These are phyloP conservation scores for Fusarium newnesense DNA, from an alignment of 2,329 filamentous ascomycete species.

Conservation along the genomic window DNA sequence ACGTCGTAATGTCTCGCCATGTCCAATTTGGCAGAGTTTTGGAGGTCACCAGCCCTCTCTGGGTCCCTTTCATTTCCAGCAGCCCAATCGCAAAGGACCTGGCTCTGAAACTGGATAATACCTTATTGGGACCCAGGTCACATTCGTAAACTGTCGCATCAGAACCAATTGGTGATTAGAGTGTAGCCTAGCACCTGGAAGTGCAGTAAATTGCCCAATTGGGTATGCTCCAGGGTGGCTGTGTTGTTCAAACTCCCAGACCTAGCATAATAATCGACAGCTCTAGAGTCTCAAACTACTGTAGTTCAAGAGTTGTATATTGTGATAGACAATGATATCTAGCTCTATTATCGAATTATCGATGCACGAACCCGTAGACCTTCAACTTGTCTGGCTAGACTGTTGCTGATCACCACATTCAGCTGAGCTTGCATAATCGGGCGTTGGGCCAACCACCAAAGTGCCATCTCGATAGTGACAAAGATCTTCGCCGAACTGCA, in stretches of 20 bases:
- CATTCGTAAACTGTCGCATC: neutral
- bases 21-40: neutral
- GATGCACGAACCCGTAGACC: conserved; percentile 6
- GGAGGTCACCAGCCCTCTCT: conserved; percentile 5
- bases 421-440: conserved; percentile 23
- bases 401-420: conserved; percentile 21
- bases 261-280: neutral
- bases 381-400: conserved; percentile 2
- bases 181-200: neutral
- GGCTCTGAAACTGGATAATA: conserved; percentile 19
- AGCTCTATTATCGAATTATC: conserved; percentile 2
- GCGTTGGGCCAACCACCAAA: conserved; percentile 6
- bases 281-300: neutral
- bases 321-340: neutral
- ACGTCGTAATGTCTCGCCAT: conserved; percentile 10
- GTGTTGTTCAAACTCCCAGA: neutral
- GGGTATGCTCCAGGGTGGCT: neutral
- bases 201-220: neutral
- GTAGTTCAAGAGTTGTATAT: neutral
- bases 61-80: neutral
- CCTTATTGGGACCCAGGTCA: neutral
- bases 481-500: neutral
- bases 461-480: neutral
- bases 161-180: neutral
- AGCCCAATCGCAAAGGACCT: conserved; percentile 1